phyloP scores from a whole-genome alignment of 306 rosid genomes.

The Mimosa pudica region DNA sequence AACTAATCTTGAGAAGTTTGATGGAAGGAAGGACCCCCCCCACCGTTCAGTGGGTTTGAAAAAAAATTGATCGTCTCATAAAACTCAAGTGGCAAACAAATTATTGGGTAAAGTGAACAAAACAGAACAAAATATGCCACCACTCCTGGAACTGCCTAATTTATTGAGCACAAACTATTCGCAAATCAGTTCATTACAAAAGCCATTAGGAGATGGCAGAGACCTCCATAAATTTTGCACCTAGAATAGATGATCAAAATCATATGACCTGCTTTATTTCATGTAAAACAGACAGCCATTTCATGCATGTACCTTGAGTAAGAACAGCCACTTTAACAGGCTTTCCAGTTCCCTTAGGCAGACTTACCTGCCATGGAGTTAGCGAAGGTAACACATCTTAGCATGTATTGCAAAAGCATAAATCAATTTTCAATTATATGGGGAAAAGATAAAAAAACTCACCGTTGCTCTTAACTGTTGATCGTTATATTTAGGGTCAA shows the following conservation, averaged over 20 bases:
- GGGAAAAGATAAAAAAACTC: conserved; percentile 47
- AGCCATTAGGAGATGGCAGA: background rate
- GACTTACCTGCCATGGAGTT: conserved; percentile 63
- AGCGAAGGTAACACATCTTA: conserved; percentile 16
- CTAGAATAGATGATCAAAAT: conserved; percentile 10
- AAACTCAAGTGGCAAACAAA: background rate
- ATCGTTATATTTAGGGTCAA: conserved; percentile 96
- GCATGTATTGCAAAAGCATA: conserved; percentile 6
- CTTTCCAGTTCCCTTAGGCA: conserved; percentile 98
- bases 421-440: conserved; percentile 27
- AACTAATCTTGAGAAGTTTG: background rate
- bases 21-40: background rate
- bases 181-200: background rate
- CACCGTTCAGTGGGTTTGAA: background rate
- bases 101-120: background rate
- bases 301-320: conserved; percentile 69
- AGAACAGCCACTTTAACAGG: conserved; percentile 93
- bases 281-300: background rate
- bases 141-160: background rate
- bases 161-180: background rate
- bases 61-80: background rate
- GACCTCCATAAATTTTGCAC: background rate
- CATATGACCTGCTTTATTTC: background rate
- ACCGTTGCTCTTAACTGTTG: conserved; percentile 98
- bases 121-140: background rate